Evolutionary conservation across 306 rosid genomes (phyloP).

Genomic region (Psophocarpus tetragonolobus): DNA sequence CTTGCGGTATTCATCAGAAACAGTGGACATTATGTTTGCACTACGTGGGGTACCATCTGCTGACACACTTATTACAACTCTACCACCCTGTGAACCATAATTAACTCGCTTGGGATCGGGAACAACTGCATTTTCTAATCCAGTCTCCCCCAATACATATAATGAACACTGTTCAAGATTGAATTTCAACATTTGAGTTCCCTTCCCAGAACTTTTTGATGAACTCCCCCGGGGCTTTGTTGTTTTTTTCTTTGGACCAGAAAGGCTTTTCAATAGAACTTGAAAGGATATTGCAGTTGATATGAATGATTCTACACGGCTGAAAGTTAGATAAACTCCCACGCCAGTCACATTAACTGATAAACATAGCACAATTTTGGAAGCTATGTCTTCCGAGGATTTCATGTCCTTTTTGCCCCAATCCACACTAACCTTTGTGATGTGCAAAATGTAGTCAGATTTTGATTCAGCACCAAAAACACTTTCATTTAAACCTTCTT

Average conservation of each 20-base stretch:
- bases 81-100: conserved; percentile 98
- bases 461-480: conserved; percentile 62
- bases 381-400: conserved; percentile 56
- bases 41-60: conserved; percentile 85
- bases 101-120: conserved; percentile 93
- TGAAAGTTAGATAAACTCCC: conserved; percentile 63
- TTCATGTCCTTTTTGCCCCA: conserved; percentile 87
- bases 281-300: conserved; percentile 74
- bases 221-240: conserved; percentile 51
- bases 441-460: conserved; percentile 66
- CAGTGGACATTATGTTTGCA: conserved; percentile 70
- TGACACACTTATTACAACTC: conserved; percentile 56
- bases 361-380: conserved; percentile 59
- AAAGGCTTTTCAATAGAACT: conserved; percentile 66
- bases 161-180: conserved; percentile 73
- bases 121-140: conserved; percentile 67
- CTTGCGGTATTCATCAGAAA: conserved; percentile 55
- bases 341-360: conserved; percentile 71
- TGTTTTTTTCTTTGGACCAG: conserved; percentile 58
- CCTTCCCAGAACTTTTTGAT: conserved; percentile 77
- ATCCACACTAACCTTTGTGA: conserved; percentile 78
- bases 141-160: conserved; percentile 68
- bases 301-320: conserved; percentile 78
- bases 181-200: conserved; percentile 65
- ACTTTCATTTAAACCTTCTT: conserved; percentile 65